Conservation (phyloP, 2,329 filamentous ascomycete genomes). For the Knufia petricola region DNA sequence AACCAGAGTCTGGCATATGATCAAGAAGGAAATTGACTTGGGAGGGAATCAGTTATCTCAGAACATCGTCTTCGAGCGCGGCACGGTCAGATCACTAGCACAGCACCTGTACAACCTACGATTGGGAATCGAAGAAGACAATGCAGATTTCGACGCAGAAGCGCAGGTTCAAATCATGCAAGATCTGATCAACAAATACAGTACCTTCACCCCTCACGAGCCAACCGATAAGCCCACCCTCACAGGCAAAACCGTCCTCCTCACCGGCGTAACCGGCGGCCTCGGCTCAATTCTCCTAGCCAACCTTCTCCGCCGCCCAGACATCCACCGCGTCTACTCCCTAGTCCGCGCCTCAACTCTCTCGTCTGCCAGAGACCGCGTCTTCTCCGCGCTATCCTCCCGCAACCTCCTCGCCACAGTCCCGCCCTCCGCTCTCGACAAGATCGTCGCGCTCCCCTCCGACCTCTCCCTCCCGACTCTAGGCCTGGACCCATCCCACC, state of each 20-base stretch:
- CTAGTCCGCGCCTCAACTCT: slow-evolving; percentile 42
- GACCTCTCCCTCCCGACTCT: slow-evolving; percentile 39
- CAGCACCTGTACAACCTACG: slow-evolving; percentile 27
- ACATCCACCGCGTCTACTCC: slow-evolving; percentile 43
- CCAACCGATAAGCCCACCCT: slow-evolving; percentile 3
- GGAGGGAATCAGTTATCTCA: slow-evolving; percentile 34
- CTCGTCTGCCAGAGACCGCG: slow-evolving; percentile 34
- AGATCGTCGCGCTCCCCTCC: slow-evolving; percentile 40
- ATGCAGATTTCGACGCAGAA: slow-evolving; percentile 14
- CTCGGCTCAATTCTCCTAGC: slow-evolving; percentile 51
- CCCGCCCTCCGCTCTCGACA: slow-evolving; percentile 21
- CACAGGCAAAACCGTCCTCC: slow-evolving; percentile 9
- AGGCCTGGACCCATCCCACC: slow-evolving; percentile 36
- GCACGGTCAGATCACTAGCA: slow-evolving; percentile 38
- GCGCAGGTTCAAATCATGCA: slow-evolving; percentile 36
- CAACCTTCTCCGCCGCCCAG: slow-evolving; percentile 29
- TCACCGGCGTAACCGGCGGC: slow-evolving; percentile 58
- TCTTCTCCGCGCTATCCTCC: slow-evolving; percentile 34
- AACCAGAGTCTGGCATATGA: slow-evolving; percentile 27
- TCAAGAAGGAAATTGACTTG: slow-evolving; percentile 31
- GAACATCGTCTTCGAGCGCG: slow-evolving; percentile 52
- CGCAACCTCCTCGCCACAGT: slow-evolving; percentile 19
- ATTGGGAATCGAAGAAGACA: slow-evolving; percentile 12
- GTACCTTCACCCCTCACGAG: slow-evolving; percentile 10
- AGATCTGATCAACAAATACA: slow-evolving; percentile 36